Evolutionary conservation across 176 grass and related monocot genomes (phyloP).

Genomic region (Rhipidocladum racemiflorum): DNA sequence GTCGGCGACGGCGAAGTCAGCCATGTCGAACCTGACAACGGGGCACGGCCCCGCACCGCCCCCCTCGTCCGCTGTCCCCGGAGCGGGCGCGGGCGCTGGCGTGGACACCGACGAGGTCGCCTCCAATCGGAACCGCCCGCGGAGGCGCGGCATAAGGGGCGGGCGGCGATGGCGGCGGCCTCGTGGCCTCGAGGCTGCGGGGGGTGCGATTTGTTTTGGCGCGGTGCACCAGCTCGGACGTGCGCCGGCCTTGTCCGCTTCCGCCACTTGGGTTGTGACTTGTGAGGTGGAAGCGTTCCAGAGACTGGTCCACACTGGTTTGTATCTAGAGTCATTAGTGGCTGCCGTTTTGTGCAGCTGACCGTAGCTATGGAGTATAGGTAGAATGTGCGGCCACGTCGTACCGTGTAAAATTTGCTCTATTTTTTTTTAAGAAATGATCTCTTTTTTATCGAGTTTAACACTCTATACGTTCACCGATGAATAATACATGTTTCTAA

Average conservation of each 20-base stretch:
- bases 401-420: too few relatives aligned
- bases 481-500: too few relatives aligned
- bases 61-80: conserved; percentile 33
- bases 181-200: too few relatives aligned
- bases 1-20: conserved; percentile 66
- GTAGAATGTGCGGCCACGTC: too few relatives aligned
- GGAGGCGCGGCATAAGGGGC: conserved; percentile 18
- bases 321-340: neutral
- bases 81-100: neutral
- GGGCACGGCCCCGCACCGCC: conserved; percentile 42
- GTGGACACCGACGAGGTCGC: conserved; percentile 32
- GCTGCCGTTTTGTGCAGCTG: neutral
- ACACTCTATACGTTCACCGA: too few relatives aligned
- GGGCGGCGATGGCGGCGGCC: conserved; percentile 36
- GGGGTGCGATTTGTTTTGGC: conserved; percentile 34
- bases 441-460: too few relatives aligned
- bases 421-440: too few relatives aligned
- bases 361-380: neutral
- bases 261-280: neutral
- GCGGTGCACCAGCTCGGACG: conserved; percentile 47
- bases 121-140: conserved; percentile 25
- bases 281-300: neutral
- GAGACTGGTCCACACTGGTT: conserved; percentile 10
- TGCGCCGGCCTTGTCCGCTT: conserved; percentile 32
- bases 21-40: conserved; percentile 69